A percentile compares a stretch with the other conserved stretches of the same genome.
Evolutionary conservation across 768 basidiomycete species (phyloP).

Genomic region (Pleurotus pulmonarius): DNA sequence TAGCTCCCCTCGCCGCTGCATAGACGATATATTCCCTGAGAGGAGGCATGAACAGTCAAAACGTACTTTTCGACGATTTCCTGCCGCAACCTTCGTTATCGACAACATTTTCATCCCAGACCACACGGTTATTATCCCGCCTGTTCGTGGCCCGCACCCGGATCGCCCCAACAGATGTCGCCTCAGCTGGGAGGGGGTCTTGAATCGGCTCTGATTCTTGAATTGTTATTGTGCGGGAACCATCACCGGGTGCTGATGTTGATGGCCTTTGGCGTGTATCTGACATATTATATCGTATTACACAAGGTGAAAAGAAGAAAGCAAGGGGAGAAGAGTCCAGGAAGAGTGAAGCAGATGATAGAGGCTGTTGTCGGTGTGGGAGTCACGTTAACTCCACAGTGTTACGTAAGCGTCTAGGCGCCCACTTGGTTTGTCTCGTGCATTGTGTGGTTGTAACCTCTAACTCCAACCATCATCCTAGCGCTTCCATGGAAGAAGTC

Average conservation of each 20-base stretch:
- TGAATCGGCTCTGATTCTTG: conserved; percentile 29
- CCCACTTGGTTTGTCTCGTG: too few relatives aligned
- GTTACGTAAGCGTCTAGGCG: too few relatives aligned
- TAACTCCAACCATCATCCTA: too few relatives aligned
- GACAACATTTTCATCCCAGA: conserved; percentile 81
- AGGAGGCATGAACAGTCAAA: not conserved
- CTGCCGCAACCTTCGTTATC: conserved; percentile 89
- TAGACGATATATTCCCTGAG: too few relatives aligned
- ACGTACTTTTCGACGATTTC: conserved; percentile 93
- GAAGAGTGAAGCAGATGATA: too few relatives aligned
- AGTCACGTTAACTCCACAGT: too few relatives aligned
- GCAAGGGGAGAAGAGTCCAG: too few relatives aligned
- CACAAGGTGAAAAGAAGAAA: too few relatives aligned
- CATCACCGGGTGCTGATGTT: conserved; percentile 43
- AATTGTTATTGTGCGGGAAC: conserved; percentile 53
- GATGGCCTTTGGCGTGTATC: conserved; percentile 26
- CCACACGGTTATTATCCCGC: conserved; percentile 53
- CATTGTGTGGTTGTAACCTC: too few relatives aligned
- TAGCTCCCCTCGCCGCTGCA: too few relatives aligned
- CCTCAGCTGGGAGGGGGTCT: conserved; percentile 15
- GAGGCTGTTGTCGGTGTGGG: too few relatives aligned
- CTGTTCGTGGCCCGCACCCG: conserved; percentile 46
- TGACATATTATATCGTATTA: not conserved
- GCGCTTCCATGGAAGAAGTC: conserved; percentile 8
- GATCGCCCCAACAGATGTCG: conserved; percentile 44